Evolutionary conservation across 371 early-diverging fungal species (phyloP), one percentile per base, ranked within the genome.

Genomic region (Funneliformis caledonium): DNA sequence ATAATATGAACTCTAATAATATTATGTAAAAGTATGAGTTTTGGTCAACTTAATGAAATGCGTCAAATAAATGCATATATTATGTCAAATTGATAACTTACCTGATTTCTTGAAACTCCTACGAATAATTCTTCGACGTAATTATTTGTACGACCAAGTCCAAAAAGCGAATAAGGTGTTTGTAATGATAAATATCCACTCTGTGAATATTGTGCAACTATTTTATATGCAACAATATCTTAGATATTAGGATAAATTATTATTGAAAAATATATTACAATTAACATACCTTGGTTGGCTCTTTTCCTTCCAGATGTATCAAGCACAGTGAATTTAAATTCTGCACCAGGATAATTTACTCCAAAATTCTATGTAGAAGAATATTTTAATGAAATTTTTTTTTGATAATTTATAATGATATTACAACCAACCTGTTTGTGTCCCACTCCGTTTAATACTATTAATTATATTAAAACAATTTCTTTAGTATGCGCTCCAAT

Each of bases 81-180:
- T 59, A 59, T 59, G n/a, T 19, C n/a, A 59, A 19, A 59, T 19
- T 59, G 19, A 42, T 56, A 22, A 14, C 2, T 45, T 80, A 87
- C 87, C 82, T 93, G 92, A 80, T 93, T 89, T 33, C 92, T 85
- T 7, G 94, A 88, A 2, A 92, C 89, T 3, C 97, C 98, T 0
- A 96, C 97, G 84, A 94, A 94, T 85, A 98, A 87, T 73, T 93
- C 93, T 81, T 97, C 96, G 4, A 98, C 93, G 85, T 98, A 97
- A 80, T 97, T 97, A 85, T 97, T 98, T 2, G 97, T 98, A 80
- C 98, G 86, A 0, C 97, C 97, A 4, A 98, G 89, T 6, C 98
- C 98, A 82, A 96, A 91, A 5, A 95, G 86, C 31, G 90, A 90
- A 61, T 95, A 96, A 0, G 97, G 97, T n/a, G 94, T 90, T n/a